Evolutionary conservation across 805 yeast genomes (phyloP), one percentile per base, ranked within the genome.

Genomic region (Metschnikowia kofuensis): DNA sequence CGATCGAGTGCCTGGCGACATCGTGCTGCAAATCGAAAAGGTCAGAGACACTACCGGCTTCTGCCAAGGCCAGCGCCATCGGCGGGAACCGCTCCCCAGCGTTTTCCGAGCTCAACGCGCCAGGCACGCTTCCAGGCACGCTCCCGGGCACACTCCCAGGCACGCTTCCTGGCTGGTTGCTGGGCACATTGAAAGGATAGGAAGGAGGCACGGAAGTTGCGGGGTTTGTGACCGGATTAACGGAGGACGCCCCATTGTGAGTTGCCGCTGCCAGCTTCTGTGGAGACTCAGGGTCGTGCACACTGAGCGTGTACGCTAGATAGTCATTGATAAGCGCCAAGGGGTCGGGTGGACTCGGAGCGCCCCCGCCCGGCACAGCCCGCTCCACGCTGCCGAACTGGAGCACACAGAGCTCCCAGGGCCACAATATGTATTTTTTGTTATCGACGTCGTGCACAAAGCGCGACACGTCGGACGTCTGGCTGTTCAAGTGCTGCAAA

Each of bases 371-470:
- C 5, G 35, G 15, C 11, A 15, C 16, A 6, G 46, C 7, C 26
- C 14, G 31, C 34, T 55, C 51, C 28, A 50, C 47, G 39, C 50
- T 53, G 8, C 72, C 79, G 47, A 75, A 68, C 59, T 87, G 94
- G 5, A 80, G 69, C 48, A 79, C 70, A 57, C 91, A 84, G 16
- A 87, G 66, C 40, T 78, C 79, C 57, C 84, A 66, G 0, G 95
- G 95, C 95, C 95, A 87, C 39, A 81, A 65, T 1, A 87, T 77
- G 47, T 73, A 80, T 57, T 83, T 83, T 28, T 71, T 72, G 54
- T 78, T 79, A 30, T 71, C 74, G 3, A 80, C 81, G 0, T 75
- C 69, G 55, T 76, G 79, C 40, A 83, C 69, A 61, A 78, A 86
- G 26, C 74, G 71, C 11, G 89, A 71, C 2, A 87, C 75, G 10